A percentile compares a stretch with the other conserved stretches of the same genome.
Evolutionary conservation across 148 eudicot genomes (phyloP).

Genomic region (Diospyros kaki): DNA sequence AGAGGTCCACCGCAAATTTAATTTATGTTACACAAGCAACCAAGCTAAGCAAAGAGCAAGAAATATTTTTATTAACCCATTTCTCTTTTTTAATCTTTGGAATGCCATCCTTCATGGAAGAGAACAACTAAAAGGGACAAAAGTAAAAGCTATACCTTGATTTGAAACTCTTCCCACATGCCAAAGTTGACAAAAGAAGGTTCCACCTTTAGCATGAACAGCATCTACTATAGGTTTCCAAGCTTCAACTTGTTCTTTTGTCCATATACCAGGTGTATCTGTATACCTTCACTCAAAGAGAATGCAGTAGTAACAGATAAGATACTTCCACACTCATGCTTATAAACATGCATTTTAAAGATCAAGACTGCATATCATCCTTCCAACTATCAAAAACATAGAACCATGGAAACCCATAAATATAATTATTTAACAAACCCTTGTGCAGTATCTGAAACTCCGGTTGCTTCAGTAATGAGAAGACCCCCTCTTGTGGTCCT

Average conservation of each 20-base stretch:
- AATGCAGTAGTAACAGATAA: not conserved
- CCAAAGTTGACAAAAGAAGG: constrained; percentile 51
- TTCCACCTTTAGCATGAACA: constrained; percentile 47
- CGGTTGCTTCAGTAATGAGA: constrained; percentile 46
- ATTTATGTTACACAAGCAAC: too few species aligned
- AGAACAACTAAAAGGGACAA: not conserved
- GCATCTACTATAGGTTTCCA: constrained; percentile 57
- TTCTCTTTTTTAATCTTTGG: not conserved
- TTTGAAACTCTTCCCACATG: constrained; percentile 47
- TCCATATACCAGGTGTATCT: constrained; percentile 53
- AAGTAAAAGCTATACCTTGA: constrained; percentile 20
- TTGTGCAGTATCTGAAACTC: constrained; percentile 44
- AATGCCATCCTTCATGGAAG: not conserved
- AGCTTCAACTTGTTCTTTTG: constrained; percentile 50
- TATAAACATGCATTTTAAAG: not conserved
- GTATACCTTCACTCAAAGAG: constrained; percentile 22
- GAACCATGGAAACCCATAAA: too few species aligned
- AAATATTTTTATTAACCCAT: too few species aligned
- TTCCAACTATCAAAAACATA: not conserved
- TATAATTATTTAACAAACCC: constrained; percentile 18
- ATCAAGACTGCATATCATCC: not conserved
- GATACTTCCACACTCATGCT: not conserved
- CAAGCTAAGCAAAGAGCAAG: too few species aligned
- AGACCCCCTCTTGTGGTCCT: constrained; percentile 46
- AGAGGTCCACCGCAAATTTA: too few species aligned